Evolutionary conservation across 2,329 filamentous ascomycete species (phyloP).

Genomic region (Phialemonium atrogriseum): DNA sequence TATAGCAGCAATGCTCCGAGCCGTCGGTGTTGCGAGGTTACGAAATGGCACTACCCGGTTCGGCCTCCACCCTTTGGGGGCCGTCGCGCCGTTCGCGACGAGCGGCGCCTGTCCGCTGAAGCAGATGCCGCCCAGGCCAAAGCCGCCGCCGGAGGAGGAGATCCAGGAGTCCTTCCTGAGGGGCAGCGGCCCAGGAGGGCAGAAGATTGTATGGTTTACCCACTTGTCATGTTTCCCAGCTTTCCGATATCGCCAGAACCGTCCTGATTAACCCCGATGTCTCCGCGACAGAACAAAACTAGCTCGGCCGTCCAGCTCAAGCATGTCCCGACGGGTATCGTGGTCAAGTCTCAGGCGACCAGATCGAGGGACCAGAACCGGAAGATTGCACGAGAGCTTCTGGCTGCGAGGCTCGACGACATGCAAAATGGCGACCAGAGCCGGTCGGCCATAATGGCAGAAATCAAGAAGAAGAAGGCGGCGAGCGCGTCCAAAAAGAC

Average conservation of each 20-base stretch:
- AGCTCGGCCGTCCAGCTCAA: slow-evolving; percentile 89
- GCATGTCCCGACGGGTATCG: slow-evolving; percentile 82
- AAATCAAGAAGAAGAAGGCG: slow-evolving; percentile 57
- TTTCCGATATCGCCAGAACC: neutral
- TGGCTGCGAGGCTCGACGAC: slow-evolving; percentile 69
- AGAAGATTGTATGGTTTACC: slow-evolving; percentile 74
- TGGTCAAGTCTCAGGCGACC: slow-evolving; percentile 90
- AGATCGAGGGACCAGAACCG: slow-evolving; percentile 81
- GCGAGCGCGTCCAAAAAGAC: slow-evolving; percentile 76
- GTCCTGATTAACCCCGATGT: slow-evolving; percentile 1
- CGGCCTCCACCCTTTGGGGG: too few species aligned
- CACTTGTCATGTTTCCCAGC: neutral
- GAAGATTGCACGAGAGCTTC: slow-evolving; percentile 68
- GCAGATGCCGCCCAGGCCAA: slow-evolving; percentile 67
- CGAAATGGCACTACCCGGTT: too few species aligned
- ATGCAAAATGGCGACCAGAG: slow-evolving; percentile 62
- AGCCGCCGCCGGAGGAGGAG: slow-evolving; percentile 65
- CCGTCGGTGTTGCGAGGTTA: too few species aligned
- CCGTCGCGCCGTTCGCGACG: slow-evolving; percentile 20
- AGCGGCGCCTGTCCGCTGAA: slow-evolving; percentile 31
- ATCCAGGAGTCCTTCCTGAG: slow-evolving; percentile 82
- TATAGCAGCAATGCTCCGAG: too few species aligned
- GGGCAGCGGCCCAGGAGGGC: slow-evolving; percentile 85
- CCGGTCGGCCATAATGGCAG: slow-evolving; percentile 55
- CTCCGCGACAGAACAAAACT: slow-evolving; percentile 75